Evolutionary conservation across 2,329 filamentous ascomycete species (phyloP).

Genomic region (Diplodia corticola): DNA sequence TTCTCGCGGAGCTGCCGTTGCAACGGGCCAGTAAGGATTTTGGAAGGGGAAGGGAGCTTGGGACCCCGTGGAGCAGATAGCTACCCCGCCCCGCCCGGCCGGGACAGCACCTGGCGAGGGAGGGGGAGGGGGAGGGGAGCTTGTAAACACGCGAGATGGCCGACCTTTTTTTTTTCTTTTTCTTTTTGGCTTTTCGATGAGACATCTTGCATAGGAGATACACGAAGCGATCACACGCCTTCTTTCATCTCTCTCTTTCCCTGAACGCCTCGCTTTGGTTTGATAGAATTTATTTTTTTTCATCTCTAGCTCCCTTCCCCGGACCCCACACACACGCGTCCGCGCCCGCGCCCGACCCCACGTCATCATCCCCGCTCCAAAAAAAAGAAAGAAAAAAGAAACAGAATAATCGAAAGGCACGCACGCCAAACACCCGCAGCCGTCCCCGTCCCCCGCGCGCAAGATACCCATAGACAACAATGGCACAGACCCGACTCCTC

Average conservation of each 20-base stretch:
- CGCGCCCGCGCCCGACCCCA: neutral
- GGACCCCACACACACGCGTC: neutral
- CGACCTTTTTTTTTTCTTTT: neutral
- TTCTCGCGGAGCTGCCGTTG: neutral
- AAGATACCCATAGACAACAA: no score
- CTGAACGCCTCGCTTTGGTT: neutral
- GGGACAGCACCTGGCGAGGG: conserved; percentile 9
- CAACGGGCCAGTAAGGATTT: neutral
- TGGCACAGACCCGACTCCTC: conserved; percentile 51
- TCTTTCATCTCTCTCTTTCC: no score
- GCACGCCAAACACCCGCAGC: neutral
- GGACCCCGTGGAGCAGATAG: neutral
- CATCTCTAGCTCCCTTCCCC: neutral
- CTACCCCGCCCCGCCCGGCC: neutral
- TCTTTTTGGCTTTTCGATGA: neutral
- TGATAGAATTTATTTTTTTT: neutral
- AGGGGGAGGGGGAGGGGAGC: neutral
- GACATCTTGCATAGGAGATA: neutral
- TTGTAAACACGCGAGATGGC: neutral
- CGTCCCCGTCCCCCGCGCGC: neutral
- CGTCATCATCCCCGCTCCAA: neutral
- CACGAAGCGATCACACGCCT: neutral
- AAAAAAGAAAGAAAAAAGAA: no score
- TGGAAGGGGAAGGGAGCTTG: neutral
- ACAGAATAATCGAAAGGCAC: no score